phyloP scores from a whole-genome alignment of 176 grass and related monocot species.

The Avena atlantica region DNA sequence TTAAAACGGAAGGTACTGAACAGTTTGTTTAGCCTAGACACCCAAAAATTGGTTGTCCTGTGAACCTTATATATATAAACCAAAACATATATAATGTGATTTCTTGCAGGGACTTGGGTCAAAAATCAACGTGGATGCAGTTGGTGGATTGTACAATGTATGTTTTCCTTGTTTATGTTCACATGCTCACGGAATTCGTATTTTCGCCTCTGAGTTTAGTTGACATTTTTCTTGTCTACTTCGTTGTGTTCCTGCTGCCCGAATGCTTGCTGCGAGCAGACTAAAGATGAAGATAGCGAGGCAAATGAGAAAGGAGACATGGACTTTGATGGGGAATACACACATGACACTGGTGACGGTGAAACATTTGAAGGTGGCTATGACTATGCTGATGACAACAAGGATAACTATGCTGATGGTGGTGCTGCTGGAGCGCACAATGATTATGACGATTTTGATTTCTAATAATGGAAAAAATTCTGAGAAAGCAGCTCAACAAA shows the following conservation, averaged over 20 bases:
- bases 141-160: constrained; percentile 73
- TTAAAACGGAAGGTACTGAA: constrained; percentile 80
- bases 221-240: background rate
- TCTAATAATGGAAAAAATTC: background rate
- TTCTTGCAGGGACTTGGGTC: constrained; percentile 67
- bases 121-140: constrained; percentile 69
- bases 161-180: constrained; percentile 38
- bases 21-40: background rate
- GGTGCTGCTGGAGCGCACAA: background rate
- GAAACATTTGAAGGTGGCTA: constrained; percentile 46
- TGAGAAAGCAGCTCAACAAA: background rate
- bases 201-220: constrained; percentile 19
- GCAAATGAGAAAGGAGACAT: constrained; percentile 48
- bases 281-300: constrained; percentile 33
- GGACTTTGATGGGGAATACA: constrained; percentile 36
- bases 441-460: background rate
- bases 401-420: constrained; percentile 24
- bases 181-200: background rate
- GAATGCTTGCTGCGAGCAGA: constrained; percentile 31
- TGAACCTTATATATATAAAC: background rate
- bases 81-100: background rate
- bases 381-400: constrained; percentile 36
- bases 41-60: constrained; percentile 4
- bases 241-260: background rate
- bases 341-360: constrained; percentile 37